Evolutionary conservation across 2,329 filamentous ascomycete species (phyloP).

Genomic region (Phaeosphaeriaceae sp.): DNA sequence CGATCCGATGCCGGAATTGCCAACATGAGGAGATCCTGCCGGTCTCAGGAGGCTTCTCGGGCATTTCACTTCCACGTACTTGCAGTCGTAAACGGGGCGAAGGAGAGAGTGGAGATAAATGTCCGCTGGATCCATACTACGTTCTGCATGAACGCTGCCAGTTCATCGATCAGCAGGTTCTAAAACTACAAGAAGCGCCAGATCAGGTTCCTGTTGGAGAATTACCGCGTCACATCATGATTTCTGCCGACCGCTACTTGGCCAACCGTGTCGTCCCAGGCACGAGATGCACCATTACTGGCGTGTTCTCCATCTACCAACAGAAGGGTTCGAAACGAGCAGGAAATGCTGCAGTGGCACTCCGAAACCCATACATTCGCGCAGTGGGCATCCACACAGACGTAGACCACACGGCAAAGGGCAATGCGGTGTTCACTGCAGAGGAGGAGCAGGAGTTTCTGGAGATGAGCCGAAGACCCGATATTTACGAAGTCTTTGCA

Average conservation of each 20-base stretch:
- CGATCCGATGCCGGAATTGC: conserved; percentile 89
- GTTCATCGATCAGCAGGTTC: conserved; percentile 97
- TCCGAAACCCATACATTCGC: conserved; percentile 91
- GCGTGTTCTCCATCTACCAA: conserved; percentile 97
- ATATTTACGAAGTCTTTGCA: conserved; percentile 90
- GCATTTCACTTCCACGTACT: conserved; percentile 80
- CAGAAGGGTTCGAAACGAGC: conserved; percentile 83
- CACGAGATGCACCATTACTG: conserved; percentile 92
- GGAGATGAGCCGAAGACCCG: conserved; percentile 86
- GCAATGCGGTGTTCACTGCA: conserved; percentile 83
- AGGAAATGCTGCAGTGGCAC: conserved; percentile 83
- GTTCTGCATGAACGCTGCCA: conserved; percentile 91
- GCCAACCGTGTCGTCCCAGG: conserved; percentile 96
- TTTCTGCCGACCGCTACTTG: conserved; percentile 94
- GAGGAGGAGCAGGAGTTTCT: conserved; percentile 97
- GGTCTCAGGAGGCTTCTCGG: conserved; percentile 85
- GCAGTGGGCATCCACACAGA: conserved; percentile 93
- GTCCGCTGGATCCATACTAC: conserved; percentile 93
- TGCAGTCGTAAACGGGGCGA: conserved; percentile 71
- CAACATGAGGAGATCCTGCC: conserved; percentile 72
- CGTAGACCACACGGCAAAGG: conserved; percentile 86
- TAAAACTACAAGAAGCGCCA: conserved; percentile 96
- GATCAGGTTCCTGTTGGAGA: conserved; percentile 98
- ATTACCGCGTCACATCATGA: conserved; percentile 89
- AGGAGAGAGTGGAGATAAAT: conserved; percentile 75